phyloP scores from a whole-genome alignment of 2,329 filamentous ascomycete species.

The Nemania abortiva region DNA sequence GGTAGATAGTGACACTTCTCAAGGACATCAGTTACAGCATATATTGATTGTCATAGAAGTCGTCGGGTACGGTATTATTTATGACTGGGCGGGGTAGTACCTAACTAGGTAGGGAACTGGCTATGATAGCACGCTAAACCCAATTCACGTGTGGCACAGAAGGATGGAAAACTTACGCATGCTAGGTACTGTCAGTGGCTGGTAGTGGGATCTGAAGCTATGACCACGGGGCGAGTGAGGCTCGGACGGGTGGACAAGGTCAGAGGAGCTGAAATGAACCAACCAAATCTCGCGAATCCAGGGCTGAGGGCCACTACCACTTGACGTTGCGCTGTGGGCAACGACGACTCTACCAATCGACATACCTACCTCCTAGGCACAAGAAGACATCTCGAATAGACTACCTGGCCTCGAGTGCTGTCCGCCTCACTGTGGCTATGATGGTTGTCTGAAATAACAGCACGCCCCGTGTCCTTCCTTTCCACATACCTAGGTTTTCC shows the following conservation, averaged over 20 bases:
- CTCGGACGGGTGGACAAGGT: constrained; percentile 12
- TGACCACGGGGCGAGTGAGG: constrained; percentile 21
- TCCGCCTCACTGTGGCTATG: constrained; percentile 9
- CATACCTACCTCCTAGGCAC: not conserved
- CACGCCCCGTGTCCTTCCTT: constrained; percentile 18
- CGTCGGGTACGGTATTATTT: too few relatives aligned
- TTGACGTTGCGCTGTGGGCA: constrained; percentile 13
- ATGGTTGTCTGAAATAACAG: constrained; percentile 30
- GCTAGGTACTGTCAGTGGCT: too few relatives aligned
- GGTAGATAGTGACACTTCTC: too few relatives aligned
- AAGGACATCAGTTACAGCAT: too few relatives aligned
- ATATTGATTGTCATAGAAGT: too few relatives aligned
- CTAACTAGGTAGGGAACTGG: too few relatives aligned
- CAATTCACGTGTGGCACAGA: not conserved
- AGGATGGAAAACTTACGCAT: too few relatives aligned
- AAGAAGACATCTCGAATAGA: constrained; percentile 21
- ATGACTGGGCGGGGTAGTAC: too few relatives aligned
- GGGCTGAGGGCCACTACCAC: constrained; percentile 5
- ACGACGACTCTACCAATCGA: constrained; percentile 13
- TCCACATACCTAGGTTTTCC: not conserved
- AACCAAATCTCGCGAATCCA: constrained; percentile 11
- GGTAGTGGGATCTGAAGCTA: constrained; percentile 23
- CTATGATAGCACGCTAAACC: too few relatives aligned
- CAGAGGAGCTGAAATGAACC: constrained; percentile 11
- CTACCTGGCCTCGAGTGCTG: not conserved